Conservation (phyloP, 257 asterid genomes). For the Galeopsis tetrahit region DNA sequence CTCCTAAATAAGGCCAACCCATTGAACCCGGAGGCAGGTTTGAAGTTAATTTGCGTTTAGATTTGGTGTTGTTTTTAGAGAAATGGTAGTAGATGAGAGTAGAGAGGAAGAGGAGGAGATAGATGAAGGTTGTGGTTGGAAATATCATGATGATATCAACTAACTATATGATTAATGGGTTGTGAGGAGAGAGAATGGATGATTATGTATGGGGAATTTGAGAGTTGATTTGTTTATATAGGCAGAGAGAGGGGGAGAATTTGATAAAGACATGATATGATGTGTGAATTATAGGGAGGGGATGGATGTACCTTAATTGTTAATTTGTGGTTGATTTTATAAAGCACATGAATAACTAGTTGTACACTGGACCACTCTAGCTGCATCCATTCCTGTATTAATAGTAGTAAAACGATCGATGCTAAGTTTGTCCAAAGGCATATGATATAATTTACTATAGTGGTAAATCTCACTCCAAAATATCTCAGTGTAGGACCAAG, state of each 20-base stretch:
- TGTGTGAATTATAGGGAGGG: too few relatives aligned
- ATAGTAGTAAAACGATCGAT: too few relatives aligned
- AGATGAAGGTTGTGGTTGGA: conserved; percentile 23
- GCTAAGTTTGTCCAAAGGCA: too few relatives aligned
- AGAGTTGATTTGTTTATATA: conserved; percentile 24
- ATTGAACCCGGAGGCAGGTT: conserved; percentile 78
- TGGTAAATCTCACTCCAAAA: too few relatives aligned
- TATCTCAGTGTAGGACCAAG: too few relatives aligned
- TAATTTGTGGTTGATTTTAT: too few relatives aligned
- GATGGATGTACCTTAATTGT: too few relatives aligned
- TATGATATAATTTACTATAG: too few relatives aligned
- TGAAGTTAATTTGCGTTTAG: conserved; percentile 30
- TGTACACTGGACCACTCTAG: too few relatives aligned
- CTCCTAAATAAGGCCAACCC: conserved; percentile 84
- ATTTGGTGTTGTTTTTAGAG: conserved; percentile 37
- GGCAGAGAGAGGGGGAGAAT: not conserved
- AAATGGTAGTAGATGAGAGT: conserved; percentile 46
- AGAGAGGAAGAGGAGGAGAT: conserved; percentile 55
- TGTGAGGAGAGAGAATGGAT: not conserved
- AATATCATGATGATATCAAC: conserved; percentile 13
- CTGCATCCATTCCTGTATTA: too few relatives aligned
- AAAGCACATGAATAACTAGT: too few relatives aligned
- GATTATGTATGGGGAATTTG: conserved; percentile 23
- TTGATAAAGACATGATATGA: too few relatives aligned
- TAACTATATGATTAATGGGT: not conserved